These are phyloP conservation scores for Lenzites betulinus DNA, from an alignment of 768 basidiomycete genomes.

Conservation along the genomic window DNA sequence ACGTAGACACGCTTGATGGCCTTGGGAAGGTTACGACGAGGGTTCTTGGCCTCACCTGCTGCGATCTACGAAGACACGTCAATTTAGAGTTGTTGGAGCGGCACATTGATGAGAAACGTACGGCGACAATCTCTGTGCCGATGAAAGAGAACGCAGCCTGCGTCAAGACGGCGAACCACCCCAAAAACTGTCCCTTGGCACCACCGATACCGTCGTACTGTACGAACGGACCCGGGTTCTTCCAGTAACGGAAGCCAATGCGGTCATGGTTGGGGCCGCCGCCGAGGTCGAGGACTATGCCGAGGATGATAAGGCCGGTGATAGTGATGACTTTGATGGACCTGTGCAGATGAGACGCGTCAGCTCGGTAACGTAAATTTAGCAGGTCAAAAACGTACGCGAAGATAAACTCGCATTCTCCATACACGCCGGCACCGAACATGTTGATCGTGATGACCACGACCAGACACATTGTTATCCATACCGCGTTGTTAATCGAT, in stretches of 20 bases:
- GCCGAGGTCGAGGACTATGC: conserved; percentile 79
- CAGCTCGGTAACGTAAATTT: neutral
- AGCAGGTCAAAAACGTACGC: conserved; percentile 46
- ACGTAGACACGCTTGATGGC: conserved; percentile 64
- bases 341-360: conserved; percentile 23
- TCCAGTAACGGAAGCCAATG: conserved; percentile 77
- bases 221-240: conserved; percentile 84
- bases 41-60: conserved; percentile 91
- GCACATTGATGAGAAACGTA: conserved; percentile 37
- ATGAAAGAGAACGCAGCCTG: conserved; percentile 94
- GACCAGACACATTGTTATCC: conserved; percentile 76
- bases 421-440: conserved; percentile 76
- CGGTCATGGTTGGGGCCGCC: conserved; percentile 85
- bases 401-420: conserved; percentile 86
- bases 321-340: conserved; percentile 93
- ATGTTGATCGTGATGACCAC: conserved; percentile 79
- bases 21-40: conserved; percentile 64
- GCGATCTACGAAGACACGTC: conserved; percentile 59
- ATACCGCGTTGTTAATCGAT: conserved; percentile 65
- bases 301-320: conserved; percentile 57
- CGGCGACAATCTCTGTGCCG: conserved; percentile 92
- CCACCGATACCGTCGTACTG: conserved; percentile 70
- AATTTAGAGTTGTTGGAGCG: neutral
- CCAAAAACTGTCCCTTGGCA: conserved; percentile 74
- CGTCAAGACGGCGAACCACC: conserved; percentile 69